A percentile compares a stretch with the other conserved stretches of the same genome.
Conservation (phyloP, 2,329 filamentous ascomycete species). For the Metarhizium album region DNA sequence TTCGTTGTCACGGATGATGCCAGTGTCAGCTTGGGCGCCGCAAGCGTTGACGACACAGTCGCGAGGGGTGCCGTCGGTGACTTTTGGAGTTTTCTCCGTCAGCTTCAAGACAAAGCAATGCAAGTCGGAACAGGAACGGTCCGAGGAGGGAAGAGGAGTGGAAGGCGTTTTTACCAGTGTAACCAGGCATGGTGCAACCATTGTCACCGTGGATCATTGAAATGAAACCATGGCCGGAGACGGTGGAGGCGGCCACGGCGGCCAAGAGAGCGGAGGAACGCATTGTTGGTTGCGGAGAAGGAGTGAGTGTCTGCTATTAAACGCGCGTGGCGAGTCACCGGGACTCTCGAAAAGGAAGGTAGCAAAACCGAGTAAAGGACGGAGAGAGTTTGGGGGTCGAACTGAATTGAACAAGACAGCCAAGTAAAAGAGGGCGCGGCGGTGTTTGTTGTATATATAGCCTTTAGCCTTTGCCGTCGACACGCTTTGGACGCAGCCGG, state of each 20-base stretch:
- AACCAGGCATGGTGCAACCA: slow-evolving; percentile 50
- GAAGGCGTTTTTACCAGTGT: slow-evolving; percentile 21
- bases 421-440: background rate
- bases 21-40: slow-evolving; percentile 56
- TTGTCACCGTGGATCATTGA: slow-evolving; percentile 47
- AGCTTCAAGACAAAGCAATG: too few relatives aligned
- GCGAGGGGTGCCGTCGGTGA: slow-evolving; percentile 54
- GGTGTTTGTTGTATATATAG: background rate
- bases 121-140: background rate
- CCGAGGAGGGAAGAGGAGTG: background rate
- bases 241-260: slow-evolving; percentile 29
- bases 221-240: slow-evolving; percentile 48
- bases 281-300: slow-evolving; percentile 13
- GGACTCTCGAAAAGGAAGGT: background rate
- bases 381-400: background rate
- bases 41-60: slow-evolving; percentile 51
- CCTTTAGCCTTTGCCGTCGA: background rate
- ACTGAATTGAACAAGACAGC: too few relatives aligned
- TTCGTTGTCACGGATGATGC: slow-evolving; percentile 54
- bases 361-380: background rate
- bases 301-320: background rate
- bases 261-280: slow-evolving; percentile 16
- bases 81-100: slow-evolving; percentile 15
- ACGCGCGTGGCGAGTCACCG: background rate
- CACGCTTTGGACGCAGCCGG: background rate